Percentiles rank a stretch among this genome's conserved stretches.
Evolutionary conservation across 148 eudicot genomes (phyloP).

Genomic region (Nyssa sinensis): DNA sequence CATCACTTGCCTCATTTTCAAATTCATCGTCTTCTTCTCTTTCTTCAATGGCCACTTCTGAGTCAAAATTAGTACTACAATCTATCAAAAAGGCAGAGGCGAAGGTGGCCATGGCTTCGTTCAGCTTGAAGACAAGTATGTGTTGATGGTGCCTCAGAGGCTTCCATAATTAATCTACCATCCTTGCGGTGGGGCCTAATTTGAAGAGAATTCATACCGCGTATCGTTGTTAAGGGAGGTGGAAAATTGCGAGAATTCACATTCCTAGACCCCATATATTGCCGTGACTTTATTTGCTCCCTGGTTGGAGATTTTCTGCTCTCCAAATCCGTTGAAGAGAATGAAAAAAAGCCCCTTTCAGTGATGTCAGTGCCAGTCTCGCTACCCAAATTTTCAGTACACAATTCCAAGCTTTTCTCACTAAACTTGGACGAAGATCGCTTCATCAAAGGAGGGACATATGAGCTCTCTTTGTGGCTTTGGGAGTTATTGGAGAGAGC

Average conservation of each 20-base stretch:
- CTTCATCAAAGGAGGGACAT: constrained; percentile 29
- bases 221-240: constrained; percentile 66
- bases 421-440: constrained; percentile 28
- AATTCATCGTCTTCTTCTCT: not conserved
- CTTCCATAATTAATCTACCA: constrained; percentile 73
- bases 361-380: constrained; percentile 40
- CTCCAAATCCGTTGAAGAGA: not conserved
- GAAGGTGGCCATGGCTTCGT: constrained; percentile 64
- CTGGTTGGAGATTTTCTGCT: not conserved
- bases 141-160: constrained; percentile 40
- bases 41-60: not conserved
- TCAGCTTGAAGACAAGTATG: constrained; percentile 43
- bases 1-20: constrained; percentile 11
- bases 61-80: not conserved
- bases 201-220: constrained; percentile 40
- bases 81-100: constrained; percentile 26
- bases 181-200: constrained; percentile 42
- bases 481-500: constrained; percentile 13
- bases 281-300: constrained; percentile 11
- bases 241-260: constrained; percentile 34
- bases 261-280: constrained; percentile 6
- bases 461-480: constrained; percentile 3
- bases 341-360: constrained; percentile 22
- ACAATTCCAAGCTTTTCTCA: constrained; percentile 38
- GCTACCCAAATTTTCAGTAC: constrained; percentile 53